Base-by-base conservation (phyloP, 495 filamentous ascomycete genomes). In the Cudoniella acicularis region DNA sequence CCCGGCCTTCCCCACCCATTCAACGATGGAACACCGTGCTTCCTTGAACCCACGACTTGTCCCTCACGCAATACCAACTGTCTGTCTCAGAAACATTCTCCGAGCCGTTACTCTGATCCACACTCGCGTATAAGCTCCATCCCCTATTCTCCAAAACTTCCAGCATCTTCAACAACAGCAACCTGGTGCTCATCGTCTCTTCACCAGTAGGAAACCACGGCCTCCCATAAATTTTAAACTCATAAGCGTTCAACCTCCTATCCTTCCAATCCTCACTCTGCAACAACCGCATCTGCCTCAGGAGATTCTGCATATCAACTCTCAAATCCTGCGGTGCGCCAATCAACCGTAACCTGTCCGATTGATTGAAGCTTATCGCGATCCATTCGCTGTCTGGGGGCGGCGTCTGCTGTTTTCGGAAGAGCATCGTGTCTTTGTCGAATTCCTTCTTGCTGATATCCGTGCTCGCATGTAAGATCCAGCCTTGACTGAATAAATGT, bases 61-160 rank as follows among this genome's bases (percentile, higher is more conserved):
- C 53, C 36, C 42, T 54, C 6, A 64, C 57, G 21, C 57, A 64
- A 54, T 60, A 57, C 62, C 62, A 64, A 52, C 52, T 64, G 41
- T 64, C 62, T 1, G 57, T 60, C 11, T 64, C 53, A n/a, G 48
- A 49, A n/a, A 10, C 22, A 40, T 55, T 11, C 9, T 51, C 48
- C n/a, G 2, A 9, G 18, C 18, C 36, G 8, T 18, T 40, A 42
- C 23, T 64, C 40, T 64, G 56, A 49, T 60, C 52, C 25, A 64
- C 25, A 40, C 53, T 60, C 10, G 57, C 57, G 27, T 64, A 64
- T 24, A 61, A 54, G 47, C 49, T 57, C 62, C 62, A 64, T n/a
- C 62, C 62, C 36, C 60, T 20, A 1, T 11, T 48, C 53, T 64
- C 62, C 48, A 64, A 54, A n/a, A 24, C 20, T 47, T 61, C 62